Conservation (phyloP, 139 green algal genomes). For the Picochlorum costavermella region DNA sequence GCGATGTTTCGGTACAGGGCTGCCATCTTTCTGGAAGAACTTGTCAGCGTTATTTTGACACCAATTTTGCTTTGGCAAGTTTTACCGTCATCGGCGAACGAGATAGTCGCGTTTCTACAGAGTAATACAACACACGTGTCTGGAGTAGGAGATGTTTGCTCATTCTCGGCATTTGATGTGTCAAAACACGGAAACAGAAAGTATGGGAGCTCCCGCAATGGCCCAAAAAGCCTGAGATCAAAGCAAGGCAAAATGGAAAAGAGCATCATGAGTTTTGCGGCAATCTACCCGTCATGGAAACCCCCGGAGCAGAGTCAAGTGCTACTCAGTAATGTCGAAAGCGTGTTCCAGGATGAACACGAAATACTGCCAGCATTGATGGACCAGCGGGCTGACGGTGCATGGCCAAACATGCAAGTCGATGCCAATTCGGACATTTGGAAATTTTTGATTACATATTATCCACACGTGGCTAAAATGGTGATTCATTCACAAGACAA, state of each 20-base stretch:
- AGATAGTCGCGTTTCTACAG: constrained; percentile 76
- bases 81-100: constrained; percentile 41
- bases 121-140: constrained; percentile 50
- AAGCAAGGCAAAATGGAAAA: constrained; percentile 92
- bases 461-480: constrained; percentile 6
- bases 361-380: not conserved
- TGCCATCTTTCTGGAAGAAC: constrained; percentile 80
- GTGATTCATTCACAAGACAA: no score
- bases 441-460: not conserved
- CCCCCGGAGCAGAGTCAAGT: constrained; percentile 3
- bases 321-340: not conserved
- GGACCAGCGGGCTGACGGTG: no score
- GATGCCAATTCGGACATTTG: not conserved
- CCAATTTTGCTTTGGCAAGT: constrained; percentile 74
- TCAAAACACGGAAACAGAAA: constrained; percentile 68
- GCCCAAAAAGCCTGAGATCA: constrained; percentile 27
- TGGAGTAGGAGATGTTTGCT: constrained; percentile 86
- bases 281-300: constrained; percentile 78
- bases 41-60: constrained; percentile 71
- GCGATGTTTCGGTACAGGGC: constrained; percentile 78
- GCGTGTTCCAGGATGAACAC: not conserved
- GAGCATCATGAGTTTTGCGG: constrained; percentile 78
- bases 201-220: constrained; percentile 52
- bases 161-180: constrained; percentile 71
- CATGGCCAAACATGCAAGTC: no score